phyloP scores from a whole-genome alignment of 805 yeast genomes.

The Yarrowia porcina region DNA sequence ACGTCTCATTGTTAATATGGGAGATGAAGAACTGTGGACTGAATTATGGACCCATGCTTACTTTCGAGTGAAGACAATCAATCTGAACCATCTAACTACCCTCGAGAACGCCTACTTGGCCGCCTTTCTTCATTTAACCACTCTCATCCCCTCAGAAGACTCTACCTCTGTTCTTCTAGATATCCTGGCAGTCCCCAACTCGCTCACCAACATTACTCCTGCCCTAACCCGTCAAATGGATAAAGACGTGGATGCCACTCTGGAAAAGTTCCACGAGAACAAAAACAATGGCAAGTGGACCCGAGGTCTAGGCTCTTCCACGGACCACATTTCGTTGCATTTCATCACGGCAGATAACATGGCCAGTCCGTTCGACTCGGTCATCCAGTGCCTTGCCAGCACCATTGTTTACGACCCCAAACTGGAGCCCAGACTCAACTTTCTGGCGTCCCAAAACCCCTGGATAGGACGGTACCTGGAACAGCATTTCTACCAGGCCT shows the following conservation, averaged over 20 bases:
- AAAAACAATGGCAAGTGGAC: not conserved
- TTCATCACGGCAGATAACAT: not conserved
- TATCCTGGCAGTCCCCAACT: not conserved
- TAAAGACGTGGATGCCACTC: not conserved
- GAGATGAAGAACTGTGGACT: not conserved
- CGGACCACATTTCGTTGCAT: not conserved
- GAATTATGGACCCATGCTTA: not conserved
- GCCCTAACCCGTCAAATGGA: not conserved
- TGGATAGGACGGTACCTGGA: conserved; percentile 14
- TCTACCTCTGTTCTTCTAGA: not conserved
- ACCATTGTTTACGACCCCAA: not conserved
- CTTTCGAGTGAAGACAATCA: not conserved
- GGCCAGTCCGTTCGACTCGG: not conserved
- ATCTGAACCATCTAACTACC: not conserved
- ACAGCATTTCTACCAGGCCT: conserved; percentile 2
- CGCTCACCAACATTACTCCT: not conserved
- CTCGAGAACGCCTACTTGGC: conserved; percentile 6
- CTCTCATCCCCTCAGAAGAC: not conserved
- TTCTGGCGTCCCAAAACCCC: conserved; percentile 6
- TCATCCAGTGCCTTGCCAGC: conserved; percentile 5
- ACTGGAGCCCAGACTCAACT: not conserved
- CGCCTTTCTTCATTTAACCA: not conserved
- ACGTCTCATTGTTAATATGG: not conserved
- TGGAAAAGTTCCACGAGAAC: not conserved
- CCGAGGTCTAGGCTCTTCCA: not conserved